Conservation (phyloP, 805 yeast species). For the Starmerella sirachaensis region DNA sequence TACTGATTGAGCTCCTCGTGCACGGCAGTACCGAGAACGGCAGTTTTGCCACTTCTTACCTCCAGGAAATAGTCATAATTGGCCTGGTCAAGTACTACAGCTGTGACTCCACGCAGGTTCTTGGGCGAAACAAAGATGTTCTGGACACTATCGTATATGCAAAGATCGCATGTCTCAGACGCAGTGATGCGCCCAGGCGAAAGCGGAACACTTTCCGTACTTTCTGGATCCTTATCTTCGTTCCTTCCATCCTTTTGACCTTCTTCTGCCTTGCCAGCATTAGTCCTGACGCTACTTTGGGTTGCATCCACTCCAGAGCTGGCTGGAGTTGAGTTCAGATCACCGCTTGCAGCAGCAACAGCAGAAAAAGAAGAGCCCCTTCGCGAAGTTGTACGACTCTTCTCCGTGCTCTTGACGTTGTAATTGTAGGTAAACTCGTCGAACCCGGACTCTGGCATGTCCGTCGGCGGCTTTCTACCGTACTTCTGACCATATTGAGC, state of each 20-base stretch:
- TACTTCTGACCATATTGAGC: conserved; percentile 72
- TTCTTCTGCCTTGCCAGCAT: neutral
- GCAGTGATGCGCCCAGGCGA: conserved; percentile 16
- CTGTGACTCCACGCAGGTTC: conserved; percentile 23
- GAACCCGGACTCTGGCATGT: conserved; percentile 47
- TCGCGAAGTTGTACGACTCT: too few species aligned
- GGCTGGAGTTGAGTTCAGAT: too few species aligned
- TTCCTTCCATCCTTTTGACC: neutral
- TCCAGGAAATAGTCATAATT: conserved; percentile 45
- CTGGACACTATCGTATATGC: conserved; percentile 43
- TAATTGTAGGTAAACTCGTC: conserved; percentile 44
- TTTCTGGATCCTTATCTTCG: neutral
- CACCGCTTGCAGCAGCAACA: too few species aligned
- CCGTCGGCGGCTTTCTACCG: conserved; percentile 34
- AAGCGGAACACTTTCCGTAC: neutral
- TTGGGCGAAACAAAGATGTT: conserved; percentile 36
- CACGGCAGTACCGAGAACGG: conserved; percentile 34
- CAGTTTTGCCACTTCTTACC: conserved; percentile 26
- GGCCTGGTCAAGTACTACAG: conserved; percentile 36
- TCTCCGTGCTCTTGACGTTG: neutral
- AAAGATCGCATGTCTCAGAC: conserved; percentile 33
- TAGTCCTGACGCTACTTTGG: neutral
- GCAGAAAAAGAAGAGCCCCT: too few species aligned
- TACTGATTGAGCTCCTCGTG: conserved; percentile 48
- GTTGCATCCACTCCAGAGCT: neutral